These are phyloP conservation scores for Epithele typhae DNA, from an alignment of 768 basidiomycete genomes.

Conservation along the genomic window DNA sequence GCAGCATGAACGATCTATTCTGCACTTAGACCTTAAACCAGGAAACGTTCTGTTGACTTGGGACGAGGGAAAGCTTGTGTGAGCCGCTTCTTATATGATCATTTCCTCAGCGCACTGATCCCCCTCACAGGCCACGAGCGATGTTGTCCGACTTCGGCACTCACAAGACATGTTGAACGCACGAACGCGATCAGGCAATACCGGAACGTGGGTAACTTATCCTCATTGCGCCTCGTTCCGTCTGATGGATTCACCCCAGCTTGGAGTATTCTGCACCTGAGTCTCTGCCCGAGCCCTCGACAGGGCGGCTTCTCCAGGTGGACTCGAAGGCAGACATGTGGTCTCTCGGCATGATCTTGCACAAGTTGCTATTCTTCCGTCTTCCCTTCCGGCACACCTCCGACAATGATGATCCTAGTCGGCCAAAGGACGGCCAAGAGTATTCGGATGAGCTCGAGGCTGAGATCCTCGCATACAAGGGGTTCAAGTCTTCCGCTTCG, in stretches of 20 bases:
- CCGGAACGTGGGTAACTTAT: conserved; percentile 69
- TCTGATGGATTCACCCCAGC: conserved; percentile 30
- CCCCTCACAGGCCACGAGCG: conserved; percentile 66
- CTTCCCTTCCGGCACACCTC: conserved; percentile 78
- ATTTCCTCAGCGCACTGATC: too few species aligned
- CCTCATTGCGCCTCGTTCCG: background rate
- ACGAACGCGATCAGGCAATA: conserved; percentile 80
- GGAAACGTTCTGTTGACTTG: conserved; percentile 91
- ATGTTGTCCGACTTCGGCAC: conserved; percentile 97
- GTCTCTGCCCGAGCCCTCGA: conserved; percentile 64
- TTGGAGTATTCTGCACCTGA: conserved; percentile 90
- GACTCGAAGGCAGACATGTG: conserved; percentile 95
- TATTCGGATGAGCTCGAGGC: conserved; percentile 67
- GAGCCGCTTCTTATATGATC: too few species aligned
- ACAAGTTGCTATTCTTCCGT: conserved; percentile 89
- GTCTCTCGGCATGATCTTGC: conserved; percentile 94
- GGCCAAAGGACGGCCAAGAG: conserved; percentile 45
- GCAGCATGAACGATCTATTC: conserved; percentile 77
- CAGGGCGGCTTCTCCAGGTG: conserved; percentile 62
- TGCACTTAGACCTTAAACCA: conserved; percentile 93
- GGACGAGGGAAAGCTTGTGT: conserved; percentile 85
- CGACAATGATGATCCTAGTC: conserved; percentile 41
- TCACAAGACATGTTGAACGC: conserved; percentile 85
- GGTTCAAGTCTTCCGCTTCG: conserved; percentile 55
- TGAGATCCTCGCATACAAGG: conserved; percentile 72